Percentiles rank a stretch among this genome's conserved stretches.
Conservation (phyloP, 108 stramenopile genomes). For the Skeletonema grethae region DNA sequence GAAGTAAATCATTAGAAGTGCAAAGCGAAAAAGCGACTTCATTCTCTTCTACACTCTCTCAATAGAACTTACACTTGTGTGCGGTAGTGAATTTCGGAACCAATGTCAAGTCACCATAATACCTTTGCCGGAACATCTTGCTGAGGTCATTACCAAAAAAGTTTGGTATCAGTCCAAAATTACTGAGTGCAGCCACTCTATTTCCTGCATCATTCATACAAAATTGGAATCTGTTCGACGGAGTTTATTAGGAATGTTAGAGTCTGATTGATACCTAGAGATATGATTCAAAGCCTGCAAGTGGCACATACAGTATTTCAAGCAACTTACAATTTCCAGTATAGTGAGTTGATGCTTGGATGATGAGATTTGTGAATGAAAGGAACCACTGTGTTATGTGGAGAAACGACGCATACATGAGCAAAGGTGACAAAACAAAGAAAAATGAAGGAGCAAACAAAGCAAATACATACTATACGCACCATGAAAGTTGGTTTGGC, state of each 20-base stretch:
- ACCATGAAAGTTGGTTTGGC: constrained; percentile 92
- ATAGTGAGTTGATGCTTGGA: constrained; percentile 49
- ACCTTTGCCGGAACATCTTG: constrained; percentile 93
- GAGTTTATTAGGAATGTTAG: not conserved
- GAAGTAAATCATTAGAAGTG: not conserved
- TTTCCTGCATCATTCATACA: constrained; percentile 88
- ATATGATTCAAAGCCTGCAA: not conserved
- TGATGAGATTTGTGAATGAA: constrained; percentile 89
- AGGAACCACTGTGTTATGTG: constrained; percentile 57
- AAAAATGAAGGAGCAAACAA: not conserved
- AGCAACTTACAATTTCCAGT: constrained; percentile 14
- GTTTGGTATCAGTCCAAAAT: constrained; percentile 86
- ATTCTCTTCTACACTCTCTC: not conserved
- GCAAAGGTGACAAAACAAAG: not conserved
- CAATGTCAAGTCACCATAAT: constrained; percentile 85
- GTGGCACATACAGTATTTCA: not conserved
- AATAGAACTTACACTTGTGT: constrained; percentile 2
- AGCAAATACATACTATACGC: not conserved
- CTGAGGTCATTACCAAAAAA: constrained; percentile 92
- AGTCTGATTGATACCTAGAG: constrained; percentile 64
- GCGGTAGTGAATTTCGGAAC: constrained; percentile 82
- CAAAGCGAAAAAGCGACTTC: not conserved
- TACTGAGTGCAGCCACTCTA: constrained; percentile 76
- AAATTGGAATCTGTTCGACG: constrained; percentile 63
- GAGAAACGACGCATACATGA: not conserved